Percentiles rank a stretch among this genome's conserved stretches.
Evolutionary conservation across 2,329 filamentous ascomycete genomes (phyloP).

Genomic region (Colletotrichum zoysiae): DNA sequence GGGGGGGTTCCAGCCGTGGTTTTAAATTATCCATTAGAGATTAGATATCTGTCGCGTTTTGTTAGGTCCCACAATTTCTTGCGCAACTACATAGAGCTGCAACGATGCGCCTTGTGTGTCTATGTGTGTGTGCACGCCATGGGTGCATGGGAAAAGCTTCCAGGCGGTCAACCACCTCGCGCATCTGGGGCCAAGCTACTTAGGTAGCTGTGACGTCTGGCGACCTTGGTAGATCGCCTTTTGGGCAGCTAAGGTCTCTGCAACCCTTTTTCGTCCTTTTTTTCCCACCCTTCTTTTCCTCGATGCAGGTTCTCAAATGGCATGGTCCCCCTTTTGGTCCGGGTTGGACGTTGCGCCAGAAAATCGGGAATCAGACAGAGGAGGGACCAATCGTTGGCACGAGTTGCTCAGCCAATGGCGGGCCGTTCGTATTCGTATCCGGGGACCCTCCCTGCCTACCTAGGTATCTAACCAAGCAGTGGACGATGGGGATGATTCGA

Average conservation of each 20-base stretch:
- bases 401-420: conserved; percentile 31
- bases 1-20: conserved; percentile 27
- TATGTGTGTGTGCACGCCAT: no score
- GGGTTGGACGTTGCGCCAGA: conserved; percentile 31
- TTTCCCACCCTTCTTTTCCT: not conserved
- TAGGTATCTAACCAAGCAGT: conserved; percentile 25
- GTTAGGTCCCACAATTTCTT: conserved; percentile 38
- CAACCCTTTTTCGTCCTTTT: not conserved
- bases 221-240: conserved; percentile 11
- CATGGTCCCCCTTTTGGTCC: not conserved
- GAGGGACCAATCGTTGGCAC: conserved; percentile 32
- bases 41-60: conserved; percentile 40
- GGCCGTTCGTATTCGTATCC: conserved; percentile 42
- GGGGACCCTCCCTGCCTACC: conserved; percentile 29
- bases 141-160: conserved; percentile 3
- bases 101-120: conserved; percentile 1
- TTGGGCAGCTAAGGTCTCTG: not conserved
- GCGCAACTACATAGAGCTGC: conserved; percentile 3
- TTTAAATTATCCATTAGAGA: conserved; percentile 41
- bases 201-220: conserved; percentile 27
- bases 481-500: conserved; percentile 37
- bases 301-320: not conserved
- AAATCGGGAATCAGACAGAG: conserved; percentile 26
- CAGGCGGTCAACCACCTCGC: conserved; percentile 35
- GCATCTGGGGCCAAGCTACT: conserved; percentile 20